Conservation (phyloP, 306 rosid genomes). For the Vachellia collinsii region DNA sequence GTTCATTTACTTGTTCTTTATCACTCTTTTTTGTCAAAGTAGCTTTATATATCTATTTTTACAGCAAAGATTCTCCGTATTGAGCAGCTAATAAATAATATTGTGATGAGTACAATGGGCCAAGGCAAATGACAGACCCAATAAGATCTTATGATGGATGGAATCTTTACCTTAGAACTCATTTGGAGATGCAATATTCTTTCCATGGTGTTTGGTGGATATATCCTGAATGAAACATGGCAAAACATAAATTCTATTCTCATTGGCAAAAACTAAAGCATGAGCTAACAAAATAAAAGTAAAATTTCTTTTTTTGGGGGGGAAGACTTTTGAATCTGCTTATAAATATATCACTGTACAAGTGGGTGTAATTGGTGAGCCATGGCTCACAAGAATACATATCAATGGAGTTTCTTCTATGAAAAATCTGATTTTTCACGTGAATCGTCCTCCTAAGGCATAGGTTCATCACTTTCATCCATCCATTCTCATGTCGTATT, state of each 20-base stretch:
- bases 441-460: conserved; percentile 28
- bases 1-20: neutral
- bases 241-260: neutral
- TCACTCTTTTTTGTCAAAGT: neutral
- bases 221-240: too few relatives aligned
- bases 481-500: conserved; percentile 1
- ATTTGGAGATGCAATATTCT: neutral
- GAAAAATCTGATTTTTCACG: conserved; percentile 26
- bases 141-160: neutral
- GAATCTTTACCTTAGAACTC: neutral
- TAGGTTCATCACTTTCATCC: conserved; percentile 12
- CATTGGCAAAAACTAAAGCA: neutral
- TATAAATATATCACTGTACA: conserved; percentile 49
- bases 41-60: neutral
- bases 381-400: conserved; percentile 36
- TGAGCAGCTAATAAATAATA: neutral
- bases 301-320: neutral
- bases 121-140: neutral
- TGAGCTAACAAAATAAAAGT: conserved; percentile 5
- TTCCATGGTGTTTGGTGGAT: neutral
- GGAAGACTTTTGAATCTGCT: conserved; percentile 17
- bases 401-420: conserved; percentile 17
- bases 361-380: conserved; percentile 34
- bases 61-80: neutral
- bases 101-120: neutral